Evolutionary conservation across 805 yeast genomes (phyloP).

Genomic region (Jamesozyma jinghongensis): DNA sequence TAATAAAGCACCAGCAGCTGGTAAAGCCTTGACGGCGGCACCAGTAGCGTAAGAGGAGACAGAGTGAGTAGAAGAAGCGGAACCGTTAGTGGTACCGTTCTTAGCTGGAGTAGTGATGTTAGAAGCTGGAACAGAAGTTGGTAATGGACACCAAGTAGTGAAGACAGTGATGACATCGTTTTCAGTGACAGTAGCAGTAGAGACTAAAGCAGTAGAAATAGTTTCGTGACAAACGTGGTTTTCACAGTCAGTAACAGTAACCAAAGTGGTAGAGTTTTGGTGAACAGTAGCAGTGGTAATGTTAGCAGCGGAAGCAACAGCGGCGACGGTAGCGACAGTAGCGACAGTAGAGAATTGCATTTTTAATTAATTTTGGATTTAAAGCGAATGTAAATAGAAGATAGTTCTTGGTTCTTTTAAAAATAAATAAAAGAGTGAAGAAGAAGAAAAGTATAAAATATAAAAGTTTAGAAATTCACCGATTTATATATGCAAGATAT

Average conservation of each 20-base stretch:
- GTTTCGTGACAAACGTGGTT: conserved; percentile 27
- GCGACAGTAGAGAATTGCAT: conserved; percentile 36
- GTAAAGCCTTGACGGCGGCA: conserved; percentile 39
- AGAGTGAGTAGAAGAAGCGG: conserved; percentile 10
- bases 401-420: conserved; percentile 9
- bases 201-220: conserved; percentile 29
- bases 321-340: conserved; percentile 26
- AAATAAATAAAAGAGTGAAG: background rate
- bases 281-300: conserved; percentile 18
- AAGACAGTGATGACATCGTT: conserved; percentile 31
- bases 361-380: conserved; percentile 7
- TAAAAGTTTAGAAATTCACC: background rate
- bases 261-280: conserved; percentile 27
- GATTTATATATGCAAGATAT: background rate
- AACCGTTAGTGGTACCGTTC: conserved; percentile 1
- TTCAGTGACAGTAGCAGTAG: conserved; percentile 31
- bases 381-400: conserved; percentile 26
- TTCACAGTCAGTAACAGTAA: conserved; percentile 32
- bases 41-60: conserved; percentile 29
- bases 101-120: background rate
- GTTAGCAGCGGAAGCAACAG: conserved; percentile 13
- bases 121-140: conserved; percentile 12
- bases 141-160: conserved; percentile 31
- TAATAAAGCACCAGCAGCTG: conserved; percentile 41
- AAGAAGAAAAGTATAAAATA: background rate